Base-by-base conservation (phyloP, 345 rosid genomes). In the Excoecaria agallocha region DNA sequence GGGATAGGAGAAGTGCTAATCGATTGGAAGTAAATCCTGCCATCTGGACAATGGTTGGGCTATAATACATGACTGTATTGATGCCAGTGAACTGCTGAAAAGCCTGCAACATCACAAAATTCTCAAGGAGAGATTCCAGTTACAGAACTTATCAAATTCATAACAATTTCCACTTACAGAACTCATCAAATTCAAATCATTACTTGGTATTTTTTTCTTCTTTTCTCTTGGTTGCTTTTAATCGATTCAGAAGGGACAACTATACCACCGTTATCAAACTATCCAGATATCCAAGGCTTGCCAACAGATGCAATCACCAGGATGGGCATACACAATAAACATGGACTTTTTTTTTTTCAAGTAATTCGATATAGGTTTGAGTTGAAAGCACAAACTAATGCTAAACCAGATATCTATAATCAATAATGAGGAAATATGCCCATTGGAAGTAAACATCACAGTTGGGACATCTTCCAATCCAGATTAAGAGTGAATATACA, bases 31-130 rank as follows among this genome's bases (percentile, higher is more conserved):
- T 72, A 82, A 95, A 95, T 49, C 98, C 99, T 8, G 99, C 98
- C 98, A 89, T 85, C 81, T 95, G 98, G 60, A 95, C 98, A 2
- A 95, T 95, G 43, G 99, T 95, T 52, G 99, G 98, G 75, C 99
- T 92, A 76, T 92, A 95, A 81, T 95, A 95, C 99, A 95, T 95
- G n/a, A 95, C 97, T 0, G 98, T 95, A 74, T 95, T 95, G 83
- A 95, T 95, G 5, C 99, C 99, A 1, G 94, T 87, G 76, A 95
- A 91, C 74, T 95, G 98, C 82, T 95, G 99, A 82, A 95, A 95
- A 15, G 99, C 99, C 98, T 94, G 89, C 77, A 80, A 20, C 76
- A 77, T 45, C 52, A 76, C 61, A 73, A 24, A 61, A 16, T 30
- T 49, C 25, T 4, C 2, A 11, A 72, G 57, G 25, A 41, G 49